Evolutionary conservation across 2,329 filamentous ascomycete genomes (phyloP).

Genomic region (Onygenales sp.): DNA sequence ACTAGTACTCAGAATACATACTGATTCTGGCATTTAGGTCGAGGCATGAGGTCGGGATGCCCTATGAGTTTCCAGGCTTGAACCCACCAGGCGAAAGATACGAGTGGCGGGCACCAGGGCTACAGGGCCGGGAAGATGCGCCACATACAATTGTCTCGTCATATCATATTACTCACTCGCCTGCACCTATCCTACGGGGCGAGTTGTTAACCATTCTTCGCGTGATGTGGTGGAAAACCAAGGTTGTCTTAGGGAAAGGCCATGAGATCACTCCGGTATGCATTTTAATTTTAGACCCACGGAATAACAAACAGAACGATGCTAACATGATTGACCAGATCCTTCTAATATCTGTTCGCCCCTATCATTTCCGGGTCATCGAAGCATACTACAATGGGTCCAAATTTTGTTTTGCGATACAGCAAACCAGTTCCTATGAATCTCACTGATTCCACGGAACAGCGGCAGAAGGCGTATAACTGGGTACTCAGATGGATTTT

Average conservation of each 20-base stretch:
- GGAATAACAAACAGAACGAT: background rate
- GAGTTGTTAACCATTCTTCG: background rate
- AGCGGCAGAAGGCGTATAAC: background rate
- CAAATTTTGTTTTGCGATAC: conserved; percentile 1
- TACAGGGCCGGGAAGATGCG: background rate
- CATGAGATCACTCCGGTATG: conserved; percentile 2
- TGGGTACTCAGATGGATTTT: background rate
- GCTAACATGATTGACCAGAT: background rate
- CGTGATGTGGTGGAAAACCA: background rate
- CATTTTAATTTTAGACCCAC: background rate
- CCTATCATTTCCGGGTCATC: background rate
- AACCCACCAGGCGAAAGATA: background rate
- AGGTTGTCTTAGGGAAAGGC: background rate
- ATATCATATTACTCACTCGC: background rate
- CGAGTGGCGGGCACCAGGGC: background rate
- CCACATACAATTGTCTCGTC: background rate
- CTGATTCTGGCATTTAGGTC: background rate
- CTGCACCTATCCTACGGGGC: background rate
- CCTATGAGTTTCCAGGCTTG: background rate
- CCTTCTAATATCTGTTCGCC: conserved; percentile 44
- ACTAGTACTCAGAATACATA: background rate
- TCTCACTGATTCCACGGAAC: background rate
- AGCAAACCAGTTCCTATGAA: background rate
- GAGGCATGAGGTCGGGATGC: background rate
- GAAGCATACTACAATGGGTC: conserved; percentile 2